A percentile compares a stretch with the other conserved stretches of the same genome.
Conservation (phyloP, 2,329 filamentous ascomycete genomes). For the Stenocarpella maydis region DNA sequence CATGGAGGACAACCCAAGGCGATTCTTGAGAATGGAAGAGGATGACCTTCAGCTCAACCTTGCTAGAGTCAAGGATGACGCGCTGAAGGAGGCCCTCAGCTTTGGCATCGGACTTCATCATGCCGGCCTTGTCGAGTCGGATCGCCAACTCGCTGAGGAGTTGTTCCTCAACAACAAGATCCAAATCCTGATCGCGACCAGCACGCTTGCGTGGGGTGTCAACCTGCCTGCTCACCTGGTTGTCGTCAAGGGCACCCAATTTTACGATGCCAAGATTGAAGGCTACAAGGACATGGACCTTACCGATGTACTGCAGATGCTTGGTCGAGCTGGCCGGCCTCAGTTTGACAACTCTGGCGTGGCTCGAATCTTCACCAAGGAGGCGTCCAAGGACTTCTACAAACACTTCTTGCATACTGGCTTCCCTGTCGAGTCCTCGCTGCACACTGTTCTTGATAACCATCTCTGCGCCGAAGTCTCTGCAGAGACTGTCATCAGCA, state of each 20-base stretch:
- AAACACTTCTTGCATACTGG: slow-evolving; percentile 99
- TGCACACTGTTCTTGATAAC: slow-evolving; percentile 97
- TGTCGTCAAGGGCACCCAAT: slow-evolving; percentile 97
- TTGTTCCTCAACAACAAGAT: slow-evolving; percentile 98
- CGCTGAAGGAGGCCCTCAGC: slow-evolving; percentile 89
- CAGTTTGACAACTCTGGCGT: slow-evolving; percentile 97
- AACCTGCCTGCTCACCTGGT: slow-evolving; percentile 97
- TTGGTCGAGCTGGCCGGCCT: slow-evolving; percentile 91
- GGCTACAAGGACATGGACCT: slow-evolving; percentile 99
- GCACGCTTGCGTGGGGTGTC: slow-evolving; percentile 97
- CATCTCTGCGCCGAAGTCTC: slow-evolving; percentile 96
- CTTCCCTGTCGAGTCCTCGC: slow-evolving; percentile 94
- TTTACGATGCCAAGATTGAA: slow-evolving; percentile 97
- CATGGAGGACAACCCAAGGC: slow-evolving; percentile 96
- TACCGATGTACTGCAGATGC: slow-evolving; percentile 97
- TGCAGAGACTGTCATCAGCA: slow-evolving; percentile 89
- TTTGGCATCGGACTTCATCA: slow-evolving; percentile 98
- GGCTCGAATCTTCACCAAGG: slow-evolving; percentile 95
- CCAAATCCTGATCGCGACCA: slow-evolving; percentile 94
- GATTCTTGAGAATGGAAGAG: slow-evolving; percentile 93
- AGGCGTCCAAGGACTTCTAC: slow-evolving; percentile 98
- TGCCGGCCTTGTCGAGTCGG: slow-evolving; percentile 93
- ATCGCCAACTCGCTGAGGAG: slow-evolving; percentile 90
- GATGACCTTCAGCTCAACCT: slow-evolving; percentile 91
- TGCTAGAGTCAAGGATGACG: slow-evolving; percentile 90